Evolutionary conservation across 768 basidiomycete genomes (phyloP).

Genomic region (Mrakia hoshinonis): DNA sequence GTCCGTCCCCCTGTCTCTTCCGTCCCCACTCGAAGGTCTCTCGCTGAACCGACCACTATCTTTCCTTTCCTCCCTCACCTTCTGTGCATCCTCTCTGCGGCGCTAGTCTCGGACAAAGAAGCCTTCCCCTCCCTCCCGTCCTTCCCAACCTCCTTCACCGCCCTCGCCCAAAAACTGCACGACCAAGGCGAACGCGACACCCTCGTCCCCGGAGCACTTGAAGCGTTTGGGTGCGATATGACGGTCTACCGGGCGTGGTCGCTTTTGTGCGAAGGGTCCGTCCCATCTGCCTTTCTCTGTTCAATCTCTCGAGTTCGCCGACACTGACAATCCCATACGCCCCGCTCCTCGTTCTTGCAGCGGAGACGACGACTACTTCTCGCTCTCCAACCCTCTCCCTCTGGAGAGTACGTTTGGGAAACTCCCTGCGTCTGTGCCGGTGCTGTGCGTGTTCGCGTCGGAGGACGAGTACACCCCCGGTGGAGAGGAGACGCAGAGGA

Average conservation of each 20-base stretch:
- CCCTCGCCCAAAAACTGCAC: background rate
- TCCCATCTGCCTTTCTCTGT: background rate
- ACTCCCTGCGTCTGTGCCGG: background rate
- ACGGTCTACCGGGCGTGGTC: conserved; percentile 22
- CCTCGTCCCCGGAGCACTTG: background rate
- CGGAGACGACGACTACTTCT: conserved; percentile 27
- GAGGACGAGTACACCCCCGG: conserved; percentile 22
- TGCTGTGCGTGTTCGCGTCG: conserved; percentile 9
- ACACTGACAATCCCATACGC: background rate
- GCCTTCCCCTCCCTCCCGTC: background rate
- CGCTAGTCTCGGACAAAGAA: conserved; percentile 21
- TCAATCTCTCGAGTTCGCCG: background rate
- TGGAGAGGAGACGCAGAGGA: background rate
- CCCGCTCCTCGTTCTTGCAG: background rate
- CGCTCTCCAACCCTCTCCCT: conserved; percentile 1
- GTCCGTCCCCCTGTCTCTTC: background rate
- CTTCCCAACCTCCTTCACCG: background rate
- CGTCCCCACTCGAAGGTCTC: background rate
- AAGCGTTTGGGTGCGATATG: conserved; percentile 10
- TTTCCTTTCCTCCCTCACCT: background rate
- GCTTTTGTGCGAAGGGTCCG: conserved; percentile 15
- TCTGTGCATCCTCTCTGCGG: background rate
- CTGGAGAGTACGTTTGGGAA: conserved; percentile 8
- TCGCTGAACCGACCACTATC: too few relatives aligned
- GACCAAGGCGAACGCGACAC: background rate